These are phyloP conservation scores for Fusarium staphyleae DNA, from an alignment of 2,329 filamentous ascomycete genomes.

Conservation along the genomic window DNA sequence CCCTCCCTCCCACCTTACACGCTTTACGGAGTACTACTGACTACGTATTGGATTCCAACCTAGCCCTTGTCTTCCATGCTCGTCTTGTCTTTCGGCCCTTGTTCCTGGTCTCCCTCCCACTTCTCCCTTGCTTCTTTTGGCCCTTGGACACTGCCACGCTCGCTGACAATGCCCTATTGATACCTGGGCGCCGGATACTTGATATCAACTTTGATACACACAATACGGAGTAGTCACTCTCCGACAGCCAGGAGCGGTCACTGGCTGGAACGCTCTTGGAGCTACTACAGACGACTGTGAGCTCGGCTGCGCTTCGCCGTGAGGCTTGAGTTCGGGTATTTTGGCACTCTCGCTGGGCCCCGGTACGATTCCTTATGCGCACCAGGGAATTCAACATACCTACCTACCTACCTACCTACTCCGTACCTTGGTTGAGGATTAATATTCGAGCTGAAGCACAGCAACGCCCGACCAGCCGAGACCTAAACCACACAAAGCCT, in stretches of 20 bases:
- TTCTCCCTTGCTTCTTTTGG: slow-evolving; percentile 32
- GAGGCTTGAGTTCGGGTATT: slow-evolving; percentile 28
- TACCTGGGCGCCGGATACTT: slow-evolving; percentile 17
- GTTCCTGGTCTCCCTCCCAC: slow-evolving; percentile 21
- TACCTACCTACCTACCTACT: too few species aligned
- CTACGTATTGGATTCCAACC: background rate
- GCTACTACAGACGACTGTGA: slow-evolving; percentile 31
- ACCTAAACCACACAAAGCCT: slow-evolving; percentile 21
- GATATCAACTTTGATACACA: slow-evolving; percentile 12
- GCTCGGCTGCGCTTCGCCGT: slow-evolving; percentile 19
- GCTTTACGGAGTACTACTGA: background rate
- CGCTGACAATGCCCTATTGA: slow-evolving; percentile 16
- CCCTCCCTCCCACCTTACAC: background rate
- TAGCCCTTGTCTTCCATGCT: background rate
- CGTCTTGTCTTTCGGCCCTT: slow-evolving; percentile 27
- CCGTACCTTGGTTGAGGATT: slow-evolving; percentile 12
- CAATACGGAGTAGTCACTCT: background rate
- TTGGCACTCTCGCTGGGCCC: slow-evolving; percentile 19
- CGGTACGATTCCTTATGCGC: background rate
- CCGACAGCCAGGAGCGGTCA: slow-evolving; percentile 21
- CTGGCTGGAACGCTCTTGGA: slow-evolving; percentile 28
- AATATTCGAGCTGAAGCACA: slow-evolving; percentile 21
- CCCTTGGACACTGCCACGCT: slow-evolving; percentile 20
- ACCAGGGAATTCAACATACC: slow-evolving; percentile 3
- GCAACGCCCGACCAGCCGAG: slow-evolving; percentile 27